phyloP scores from a whole-genome alignment of 495 filamentous ascomycete species.

The Penicillium verhagenii region DNA sequence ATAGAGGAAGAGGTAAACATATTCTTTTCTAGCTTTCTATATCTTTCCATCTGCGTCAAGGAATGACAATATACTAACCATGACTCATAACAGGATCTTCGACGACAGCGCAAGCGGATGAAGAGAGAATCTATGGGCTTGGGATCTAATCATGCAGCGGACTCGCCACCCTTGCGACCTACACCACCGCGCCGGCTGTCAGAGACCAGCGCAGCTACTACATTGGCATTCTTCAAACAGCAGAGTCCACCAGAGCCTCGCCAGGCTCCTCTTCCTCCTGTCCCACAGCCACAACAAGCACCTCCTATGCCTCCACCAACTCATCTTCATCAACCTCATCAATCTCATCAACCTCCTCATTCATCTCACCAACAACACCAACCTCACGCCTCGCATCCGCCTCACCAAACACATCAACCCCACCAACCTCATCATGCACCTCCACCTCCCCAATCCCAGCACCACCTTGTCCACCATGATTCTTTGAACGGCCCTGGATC shows the following conservation, averaged over 20 bases:
- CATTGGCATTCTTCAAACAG: slow-evolving; percentile 52
- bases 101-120: slow-evolving; percentile 44
- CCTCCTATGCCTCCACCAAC: slow-evolving; percentile 22
- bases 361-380: slow-evolving; percentile 7
- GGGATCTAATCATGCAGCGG: slow-evolving; percentile 32
- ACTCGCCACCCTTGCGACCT: slow-evolving; percentile 46
- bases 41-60: neutral
- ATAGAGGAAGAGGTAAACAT: slow-evolving; percentile 47
- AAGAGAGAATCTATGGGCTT: slow-evolving; percentile 51
- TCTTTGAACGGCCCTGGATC: slow-evolving; percentile 27
- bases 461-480: slow-evolving; percentile 32
- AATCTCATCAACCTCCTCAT: slow-evolving; percentile 19
- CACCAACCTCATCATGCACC: slow-evolving; percentile 14
- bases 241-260: slow-evolving; percentile 49
- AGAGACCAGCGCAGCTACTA: slow-evolving; percentile 50
- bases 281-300: slow-evolving; percentile 26
- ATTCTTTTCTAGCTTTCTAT: slow-evolving; percentile 5
- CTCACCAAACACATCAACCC: slow-evolving; percentile 12
- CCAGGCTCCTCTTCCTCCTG: slow-evolving; percentile 32
- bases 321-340: slow-evolving; percentile 19
- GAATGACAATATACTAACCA: slow-evolving; percentile 4
- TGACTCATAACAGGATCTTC: slow-evolving; percentile 39
- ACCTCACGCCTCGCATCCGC: slow-evolving; percentile 1
- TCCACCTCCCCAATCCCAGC: slow-evolving; percentile 21
- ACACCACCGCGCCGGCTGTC: slow-evolving; percentile 46